phyloP scores from a whole-genome alignment of 371 early-diverging fungal genomes.

The Smittium culicis region DNA sequence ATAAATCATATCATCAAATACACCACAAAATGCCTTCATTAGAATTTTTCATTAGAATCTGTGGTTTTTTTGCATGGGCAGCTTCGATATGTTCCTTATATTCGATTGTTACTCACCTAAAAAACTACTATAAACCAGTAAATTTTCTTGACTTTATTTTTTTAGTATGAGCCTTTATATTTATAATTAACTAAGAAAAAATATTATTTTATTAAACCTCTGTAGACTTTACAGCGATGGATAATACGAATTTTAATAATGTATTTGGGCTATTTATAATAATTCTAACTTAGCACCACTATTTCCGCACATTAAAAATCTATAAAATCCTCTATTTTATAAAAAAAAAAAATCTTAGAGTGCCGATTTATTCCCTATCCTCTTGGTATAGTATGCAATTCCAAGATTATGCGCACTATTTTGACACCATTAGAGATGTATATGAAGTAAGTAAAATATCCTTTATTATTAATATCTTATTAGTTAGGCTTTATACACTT shows the following conservation, averaged over 20 bases:
- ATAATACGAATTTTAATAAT: conserved; percentile 79
- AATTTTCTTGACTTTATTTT: background rate
- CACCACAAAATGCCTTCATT: background rate
- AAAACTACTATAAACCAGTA: background rate
- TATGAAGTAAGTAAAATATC: conserved; percentile 45
- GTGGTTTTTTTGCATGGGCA: background rate
- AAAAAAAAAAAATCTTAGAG: conserved; percentile 18
- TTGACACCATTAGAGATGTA: conserved; percentile 83
- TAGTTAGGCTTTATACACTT: background rate
- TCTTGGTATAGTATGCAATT: conserved; percentile 67
- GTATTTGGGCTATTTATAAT: too few species aligned
- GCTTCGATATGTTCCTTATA: background rate
- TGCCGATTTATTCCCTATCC: conserved; percentile 80
- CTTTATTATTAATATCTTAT: conserved; percentile 20
- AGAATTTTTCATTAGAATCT: background rate
- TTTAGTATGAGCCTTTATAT: too few species aligned
- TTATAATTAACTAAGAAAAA: too few species aligned
- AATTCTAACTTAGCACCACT: too few species aligned
- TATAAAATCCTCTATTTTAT: conserved; percentile 32
- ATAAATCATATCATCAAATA: background rate
- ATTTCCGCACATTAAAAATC: too few species aligned
- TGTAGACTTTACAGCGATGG: conserved; percentile 57
- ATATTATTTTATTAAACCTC: too few species aligned
- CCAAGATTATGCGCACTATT: conserved; percentile 60
- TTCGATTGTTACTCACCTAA: background rate